Evolutionary conservation across 495 filamentous ascomycete genomes (phyloP), one percentile per base, ranked within the genome.

Genomic region (Lepidopterella palustris): DNA sequence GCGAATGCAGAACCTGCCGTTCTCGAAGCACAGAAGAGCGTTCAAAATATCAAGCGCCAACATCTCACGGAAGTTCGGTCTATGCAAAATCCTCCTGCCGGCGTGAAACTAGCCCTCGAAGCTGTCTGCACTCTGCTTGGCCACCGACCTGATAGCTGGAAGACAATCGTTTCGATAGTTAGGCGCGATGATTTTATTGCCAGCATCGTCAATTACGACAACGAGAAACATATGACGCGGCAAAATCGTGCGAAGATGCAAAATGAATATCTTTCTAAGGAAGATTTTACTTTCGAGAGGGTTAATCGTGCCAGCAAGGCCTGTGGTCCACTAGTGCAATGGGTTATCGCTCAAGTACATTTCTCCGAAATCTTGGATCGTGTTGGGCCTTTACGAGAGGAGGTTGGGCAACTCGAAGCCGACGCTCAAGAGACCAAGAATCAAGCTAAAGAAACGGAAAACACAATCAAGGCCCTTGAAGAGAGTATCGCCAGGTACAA

Each of bases 51-150:
- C 74, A 99, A 97, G 78, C 82, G 86, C 67, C 89, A 95, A 64
- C 95, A 99, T 71, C 80, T 99, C 49, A 96, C 90, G 24, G 93
- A 99, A 84, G 93, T 99, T 39, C 84, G 93, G 66, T 96, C 92
- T 62, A 97, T 99, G 95, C 81, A 82, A 45, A 90, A 89, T 55
- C 93, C 93, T 27, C 93, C 93, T 0, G 80, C 84, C 63, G 88
- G 90, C 71, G 93, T 99, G 52, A 85, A 89, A 60, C 85, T 97
- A 66, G 90, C 92, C 5, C 78, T 99, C 62, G 95, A 97, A 72
- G 87, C 93, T 9, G 93, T 99, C 18, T 97, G 93, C 77, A 92
- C 89, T 2, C 74, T 97, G 35, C 82, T 99, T 48, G 92, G 92
- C 13, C 91, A 97, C 73, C 95, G 87, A 74, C 85, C 89, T 58